phyloP scores from a whole-genome alignment of 2,329 filamentous ascomycete species.

The Didymella pinodella region DNA sequence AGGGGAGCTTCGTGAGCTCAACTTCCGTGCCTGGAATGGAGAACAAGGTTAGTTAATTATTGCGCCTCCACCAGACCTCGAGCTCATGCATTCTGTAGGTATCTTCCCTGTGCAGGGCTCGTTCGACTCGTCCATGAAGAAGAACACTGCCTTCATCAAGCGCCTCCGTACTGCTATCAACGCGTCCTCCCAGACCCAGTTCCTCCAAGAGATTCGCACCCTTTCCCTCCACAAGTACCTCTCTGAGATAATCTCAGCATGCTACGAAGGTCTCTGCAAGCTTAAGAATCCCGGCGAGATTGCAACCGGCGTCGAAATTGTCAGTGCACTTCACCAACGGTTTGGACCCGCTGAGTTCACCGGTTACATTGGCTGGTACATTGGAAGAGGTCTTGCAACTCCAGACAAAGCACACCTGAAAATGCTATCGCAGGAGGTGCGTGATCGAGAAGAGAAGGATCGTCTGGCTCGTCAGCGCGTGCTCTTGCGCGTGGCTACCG shows the following conservation, averaged over 20 bases:
- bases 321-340: conserved; percentile 93
- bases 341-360: conserved; percentile 93
- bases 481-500: conserved; percentile 87
- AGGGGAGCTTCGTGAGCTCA: conserved; percentile 92
- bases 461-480: conserved; percentile 84
- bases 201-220: conserved; percentile 87
- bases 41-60: conserved; percentile 71
- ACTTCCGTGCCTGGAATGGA: conserved; percentile 86
- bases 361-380: conserved; percentile 87
- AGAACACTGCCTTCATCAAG: conserved; percentile 98
- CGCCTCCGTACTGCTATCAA: conserved; percentile 90
- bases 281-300: conserved; percentile 93
- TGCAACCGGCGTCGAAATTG: conserved; percentile 88
- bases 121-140: conserved; percentile 94
- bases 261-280: conserved; percentile 91
- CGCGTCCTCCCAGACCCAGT: conserved; percentile 78
- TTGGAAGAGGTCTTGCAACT: conserved; percentile 88
- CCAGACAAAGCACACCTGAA: conserved; percentile 88
- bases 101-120: conserved; percentile 78
- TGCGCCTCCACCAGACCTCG: conserved; percentile 16
- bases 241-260: conserved; percentile 94
- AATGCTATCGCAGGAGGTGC: conserved; percentile 77
- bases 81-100: conserved; percentile 61
- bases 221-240: conserved; percentile 95
- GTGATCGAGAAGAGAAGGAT: conserved; percentile 96